phyloP scores from a whole-genome alignment of 1,284 basidiomycete species.

The Ceratobasidium theobromae region DNA sequence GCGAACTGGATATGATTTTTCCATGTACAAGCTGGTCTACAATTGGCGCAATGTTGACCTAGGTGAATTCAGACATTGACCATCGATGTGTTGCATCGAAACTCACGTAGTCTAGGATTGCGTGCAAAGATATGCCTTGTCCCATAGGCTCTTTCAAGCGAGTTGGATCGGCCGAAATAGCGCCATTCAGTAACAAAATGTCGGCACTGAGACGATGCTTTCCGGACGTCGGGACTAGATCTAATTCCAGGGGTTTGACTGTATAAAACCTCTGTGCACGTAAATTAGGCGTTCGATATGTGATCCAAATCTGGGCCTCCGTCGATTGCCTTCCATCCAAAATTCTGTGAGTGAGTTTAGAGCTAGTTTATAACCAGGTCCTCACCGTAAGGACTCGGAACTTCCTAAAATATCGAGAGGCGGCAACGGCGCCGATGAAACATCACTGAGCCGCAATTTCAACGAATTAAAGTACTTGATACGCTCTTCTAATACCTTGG shows the following conservation, averaged over 20 bases:
- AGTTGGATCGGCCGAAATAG: neutral
- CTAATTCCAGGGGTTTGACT: slow-evolving; percentile 1
- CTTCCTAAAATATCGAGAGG: neutral
- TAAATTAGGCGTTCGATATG: slow-evolving; percentile 11
- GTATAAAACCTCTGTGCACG: slow-evolving; percentile 26
- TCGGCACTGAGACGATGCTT: neutral
- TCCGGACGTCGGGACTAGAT: neutral
- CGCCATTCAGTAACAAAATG: neutral
- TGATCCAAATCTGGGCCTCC: neutral
- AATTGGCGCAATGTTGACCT: neutral
- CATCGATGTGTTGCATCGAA: neutral
- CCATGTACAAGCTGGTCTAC: slow-evolving; percentile 12
- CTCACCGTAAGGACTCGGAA: neutral
- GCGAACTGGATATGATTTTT: neutral
- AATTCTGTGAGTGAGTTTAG: neutral
- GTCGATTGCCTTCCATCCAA: neutral
- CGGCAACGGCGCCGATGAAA: neutral
- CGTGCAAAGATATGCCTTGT: neutral
- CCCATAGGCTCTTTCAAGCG: neutral
- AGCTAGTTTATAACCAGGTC: neutral
- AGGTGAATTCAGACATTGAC: neutral
- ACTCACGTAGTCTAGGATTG: slow-evolving; percentile 5
- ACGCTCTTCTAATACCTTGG: neutral
- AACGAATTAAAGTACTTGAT: neutral
- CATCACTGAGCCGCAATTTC: neutral